These are phyloP conservation scores for Leishmania tropica DNA, from an alignment of 208 protist genomes.

Conservation along the genomic window DNA sequence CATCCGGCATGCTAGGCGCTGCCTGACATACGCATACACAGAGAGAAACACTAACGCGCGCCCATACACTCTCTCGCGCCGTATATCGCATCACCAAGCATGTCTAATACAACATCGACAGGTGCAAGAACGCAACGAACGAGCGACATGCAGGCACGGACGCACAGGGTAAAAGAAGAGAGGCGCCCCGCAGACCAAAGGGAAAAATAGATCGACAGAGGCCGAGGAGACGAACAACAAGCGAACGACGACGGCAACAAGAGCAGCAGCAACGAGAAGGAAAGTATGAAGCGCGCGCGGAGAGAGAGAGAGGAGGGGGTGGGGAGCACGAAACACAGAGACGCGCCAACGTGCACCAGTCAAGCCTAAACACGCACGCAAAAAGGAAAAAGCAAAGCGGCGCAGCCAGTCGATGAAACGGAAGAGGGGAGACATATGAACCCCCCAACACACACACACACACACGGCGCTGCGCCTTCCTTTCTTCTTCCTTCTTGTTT, in stretches of 20 bases:
- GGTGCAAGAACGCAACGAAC: background rate
- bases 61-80: background rate
- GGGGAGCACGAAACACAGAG: background rate
- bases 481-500: background rate
- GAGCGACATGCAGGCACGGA: background rate
- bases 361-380: background rate
- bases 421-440: background rate
- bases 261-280: background rate
- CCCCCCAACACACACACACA: no score
- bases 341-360: background rate
- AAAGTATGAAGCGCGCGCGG: background rate
- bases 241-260: background rate
- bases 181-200: background rate
- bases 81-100: background rate
- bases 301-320: background rate
- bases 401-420: background rate
- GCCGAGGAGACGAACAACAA: background rate
- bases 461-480: no score
- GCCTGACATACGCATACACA: background rate
- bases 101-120: background rate
- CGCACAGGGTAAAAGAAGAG: background rate
- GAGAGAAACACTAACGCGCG: background rate
- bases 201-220: background rate
- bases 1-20: background rate
- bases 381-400: background rate